phyloP scores from a whole-genome alignment of 2,329 filamentous ascomycete genomes.

The Cylindrodendrum hubeiense region DNA sequence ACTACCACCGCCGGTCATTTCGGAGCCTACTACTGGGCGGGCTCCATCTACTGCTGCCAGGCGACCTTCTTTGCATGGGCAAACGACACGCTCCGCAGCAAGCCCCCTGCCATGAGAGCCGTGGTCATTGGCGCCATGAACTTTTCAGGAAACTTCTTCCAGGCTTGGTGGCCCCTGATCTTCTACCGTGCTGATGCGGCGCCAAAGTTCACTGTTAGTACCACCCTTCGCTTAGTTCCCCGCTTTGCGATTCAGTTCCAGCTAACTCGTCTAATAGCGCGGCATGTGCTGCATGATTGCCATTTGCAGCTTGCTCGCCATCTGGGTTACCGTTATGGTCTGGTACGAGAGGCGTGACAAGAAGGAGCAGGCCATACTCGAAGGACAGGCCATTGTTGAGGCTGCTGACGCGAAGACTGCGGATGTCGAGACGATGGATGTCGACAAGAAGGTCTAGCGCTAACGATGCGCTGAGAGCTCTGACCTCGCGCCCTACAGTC shows the following conservation, averaged over 20 bases:
- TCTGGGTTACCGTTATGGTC: slow-evolving; percentile 26
- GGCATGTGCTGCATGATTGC: slow-evolving; percentile 28
- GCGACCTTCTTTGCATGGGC: slow-evolving; percentile 62
- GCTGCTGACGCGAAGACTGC: not conserved
- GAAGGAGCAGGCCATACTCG: slow-evolving; percentile 11
- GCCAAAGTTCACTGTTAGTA: slow-evolving; percentile 25
- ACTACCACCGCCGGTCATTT: slow-evolving; percentile 60
- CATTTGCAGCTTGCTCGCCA: slow-evolving; percentile 18
- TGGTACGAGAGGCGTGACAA: slow-evolving; percentile 21
- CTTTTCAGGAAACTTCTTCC: slow-evolving; percentile 24
- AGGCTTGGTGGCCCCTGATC: slow-evolving; percentile 46
- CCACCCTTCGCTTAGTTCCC: not conserved
- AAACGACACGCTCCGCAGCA: slow-evolving; percentile 63
- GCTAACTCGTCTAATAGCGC: slow-evolving; percentile 15
- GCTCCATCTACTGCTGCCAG: slow-evolving; percentile 27
- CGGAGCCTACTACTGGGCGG: slow-evolving; percentile 27
- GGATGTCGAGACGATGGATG: slow-evolving; percentile 12
- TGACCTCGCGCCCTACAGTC: not conserved
- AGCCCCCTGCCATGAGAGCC: slow-evolving; percentile 45
- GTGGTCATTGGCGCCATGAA: slow-evolving; percentile 47
- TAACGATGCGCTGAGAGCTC: not conserved
- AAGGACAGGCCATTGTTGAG: slow-evolving; percentile 11
- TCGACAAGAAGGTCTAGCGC: slow-evolving; percentile 18
- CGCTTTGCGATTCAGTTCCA: not conserved
- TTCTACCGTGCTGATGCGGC: slow-evolving; percentile 45